Evolutionary conservation across 495 filamentous ascomycete species (phyloP).

Genomic region (Xylaria nigripes): DNA sequence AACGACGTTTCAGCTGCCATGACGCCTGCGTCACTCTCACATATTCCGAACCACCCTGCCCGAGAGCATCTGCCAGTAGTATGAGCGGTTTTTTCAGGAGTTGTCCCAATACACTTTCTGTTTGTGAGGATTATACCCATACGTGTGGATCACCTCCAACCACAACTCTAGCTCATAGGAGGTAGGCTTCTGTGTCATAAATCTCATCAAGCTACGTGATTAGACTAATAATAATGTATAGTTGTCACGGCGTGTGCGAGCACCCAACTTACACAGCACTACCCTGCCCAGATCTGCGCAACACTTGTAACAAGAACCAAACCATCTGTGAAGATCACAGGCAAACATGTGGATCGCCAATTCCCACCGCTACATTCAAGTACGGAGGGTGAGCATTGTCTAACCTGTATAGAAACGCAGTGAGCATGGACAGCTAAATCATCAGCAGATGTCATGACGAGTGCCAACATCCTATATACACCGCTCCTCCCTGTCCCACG

Average conservation of each 20-base stretch:
- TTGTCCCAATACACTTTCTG: constrained; percentile 2
- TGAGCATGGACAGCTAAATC: neutral
- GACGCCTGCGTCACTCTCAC: constrained; percentile 9
- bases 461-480: constrained; percentile 6
- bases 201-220: neutral
- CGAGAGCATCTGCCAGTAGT: neutral
- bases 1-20: constrained; percentile 5
- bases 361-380: too few relatives aligned
- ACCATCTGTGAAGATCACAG: neutral
- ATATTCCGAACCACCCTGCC: constrained; percentile 8
- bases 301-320: neutral
- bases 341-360: neutral
- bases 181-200: constrained; percentile 5
- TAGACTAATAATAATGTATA: neutral
- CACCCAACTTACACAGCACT: constrained; percentile 19
- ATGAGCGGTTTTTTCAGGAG: neutral
- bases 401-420: too few relatives aligned
- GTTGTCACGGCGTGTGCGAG: constrained; percentile 20
- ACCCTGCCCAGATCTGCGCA: constrained; percentile 12
- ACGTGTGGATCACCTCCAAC: constrained; percentile 8
- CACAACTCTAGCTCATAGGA: constrained; percentile 1
- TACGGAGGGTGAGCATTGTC: too few relatives aligned
- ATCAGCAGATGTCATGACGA: constrained; percentile 13
- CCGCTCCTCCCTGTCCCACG: neutral
- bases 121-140: constrained; percentile 7